A percentile compares a stretch with the other conserved stretches of the same genome.
Conservation (phyloP, 305 asterid genomes). For the Fraxinus angustifolia region DNA sequence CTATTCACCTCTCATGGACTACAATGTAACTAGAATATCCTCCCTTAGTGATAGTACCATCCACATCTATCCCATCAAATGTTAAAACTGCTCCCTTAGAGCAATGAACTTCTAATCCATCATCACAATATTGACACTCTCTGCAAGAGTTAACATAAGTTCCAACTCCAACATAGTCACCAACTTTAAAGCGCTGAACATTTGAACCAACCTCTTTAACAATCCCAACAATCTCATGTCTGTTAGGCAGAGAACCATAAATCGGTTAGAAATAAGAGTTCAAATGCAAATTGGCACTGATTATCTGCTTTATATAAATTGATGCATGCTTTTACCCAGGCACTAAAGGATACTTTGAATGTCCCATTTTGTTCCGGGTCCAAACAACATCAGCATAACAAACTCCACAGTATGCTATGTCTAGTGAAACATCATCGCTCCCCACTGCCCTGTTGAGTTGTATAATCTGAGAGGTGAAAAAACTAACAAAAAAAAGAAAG, state of each 20-base stretch:
- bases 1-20: constrained; percentile 67
- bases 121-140: constrained; percentile 67
- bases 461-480: not conserved
- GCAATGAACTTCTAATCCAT: constrained; percentile 58
- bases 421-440: constrained; percentile 61
- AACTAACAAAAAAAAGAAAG: not conserved
- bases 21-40: constrained; percentile 83
- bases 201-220: constrained; percentile 63
- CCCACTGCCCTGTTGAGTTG: constrained; percentile 54
- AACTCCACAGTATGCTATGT: constrained; percentile 71
- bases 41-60: constrained; percentile 89
- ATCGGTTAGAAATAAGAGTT: not conserved
- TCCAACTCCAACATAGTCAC: constrained; percentile 87
- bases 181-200: constrained; percentile 63
- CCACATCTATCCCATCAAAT: constrained; percentile 66
- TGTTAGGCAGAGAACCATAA: constrained; percentile 24
- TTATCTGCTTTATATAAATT: not conserved
- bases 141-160: constrained; percentile 85
- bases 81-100: constrained; percentile 59
- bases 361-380: constrained; percentile 59
- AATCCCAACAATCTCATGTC: constrained; percentile 85
- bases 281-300: not conserved
- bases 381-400: constrained; percentile 87
- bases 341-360: constrained; percentile 79
- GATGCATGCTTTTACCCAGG: constrained; percentile 58